Evolutionary conservation across 2,329 filamentous ascomycete genomes (phyloP).

Genomic region (Sporothrix curviconia): DNA sequence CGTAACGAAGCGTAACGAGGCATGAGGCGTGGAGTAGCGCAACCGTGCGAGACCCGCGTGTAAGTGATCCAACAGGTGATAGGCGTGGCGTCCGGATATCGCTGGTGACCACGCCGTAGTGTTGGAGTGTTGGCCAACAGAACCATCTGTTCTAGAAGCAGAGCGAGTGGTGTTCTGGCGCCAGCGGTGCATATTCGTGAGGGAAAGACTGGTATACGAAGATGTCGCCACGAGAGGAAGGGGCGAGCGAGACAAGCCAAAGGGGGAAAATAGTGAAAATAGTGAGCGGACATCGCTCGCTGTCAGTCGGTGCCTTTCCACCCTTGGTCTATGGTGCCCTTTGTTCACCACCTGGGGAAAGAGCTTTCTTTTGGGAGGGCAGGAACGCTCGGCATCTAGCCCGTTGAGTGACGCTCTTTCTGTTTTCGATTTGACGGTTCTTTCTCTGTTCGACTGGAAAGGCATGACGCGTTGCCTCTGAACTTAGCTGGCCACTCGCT

Average conservation of each 20-base stretch:
- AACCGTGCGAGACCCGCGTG: background rate
- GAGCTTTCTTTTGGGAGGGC: background rate
- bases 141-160: too few species aligned
- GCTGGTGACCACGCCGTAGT: conserved; percentile 3
- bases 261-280: background rate
- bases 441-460: background rate
- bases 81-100: background rate
- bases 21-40: background rate
- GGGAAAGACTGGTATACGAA: too few species aligned
- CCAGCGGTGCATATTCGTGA: too few species aligned
- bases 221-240: background rate
- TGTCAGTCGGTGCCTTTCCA: background rate
- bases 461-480: background rate
- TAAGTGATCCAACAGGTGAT: conserved; percentile 1
- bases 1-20: background rate
- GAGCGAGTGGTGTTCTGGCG: too few species aligned
- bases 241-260: background rate
- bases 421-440: background rate
- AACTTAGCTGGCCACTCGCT: background rate
- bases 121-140: too few species aligned
- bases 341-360: background rate
- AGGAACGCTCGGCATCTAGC: background rate
- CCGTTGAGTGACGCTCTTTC: background rate
- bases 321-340: background rate
- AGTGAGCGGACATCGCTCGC: background rate